These are phyloP conservation scores for Paradendryphiella salina DNA, from an alignment of 2,329 filamentous ascomycete species.

Conservation along the genomic window DNA sequence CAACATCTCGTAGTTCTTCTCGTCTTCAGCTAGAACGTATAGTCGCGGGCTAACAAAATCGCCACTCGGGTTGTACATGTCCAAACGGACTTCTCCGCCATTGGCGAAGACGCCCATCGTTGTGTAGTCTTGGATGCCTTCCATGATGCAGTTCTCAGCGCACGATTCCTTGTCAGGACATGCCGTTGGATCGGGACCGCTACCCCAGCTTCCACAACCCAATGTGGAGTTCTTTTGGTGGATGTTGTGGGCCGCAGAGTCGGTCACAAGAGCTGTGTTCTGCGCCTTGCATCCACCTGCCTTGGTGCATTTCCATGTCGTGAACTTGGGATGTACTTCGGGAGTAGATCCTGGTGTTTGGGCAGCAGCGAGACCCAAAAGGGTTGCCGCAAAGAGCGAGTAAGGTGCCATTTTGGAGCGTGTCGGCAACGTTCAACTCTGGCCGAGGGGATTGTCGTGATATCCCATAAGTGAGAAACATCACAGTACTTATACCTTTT, in stretches of 20 bases:
- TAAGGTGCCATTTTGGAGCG: slow-evolving; percentile 28
- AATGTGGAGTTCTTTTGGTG: slow-evolving; percentile 44
- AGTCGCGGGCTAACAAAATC: slow-evolving; percentile 56
- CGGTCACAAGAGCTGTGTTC: slow-evolving; percentile 56
- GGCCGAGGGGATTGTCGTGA: no score
- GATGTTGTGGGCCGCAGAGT: slow-evolving; percentile 54
- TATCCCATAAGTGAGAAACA: no score
- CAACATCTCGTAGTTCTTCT: slow-evolving; percentile 67
- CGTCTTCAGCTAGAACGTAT: slow-evolving; percentile 64
- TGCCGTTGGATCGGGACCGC: slow-evolving; percentile 46
- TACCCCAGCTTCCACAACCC: slow-evolving; percentile 43
- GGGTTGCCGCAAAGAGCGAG: slow-evolving; percentile 28
- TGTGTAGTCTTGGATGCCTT: slow-evolving; percentile 58
- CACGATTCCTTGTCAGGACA: slow-evolving; percentile 57
- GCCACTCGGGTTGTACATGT: slow-evolving; percentile 45
- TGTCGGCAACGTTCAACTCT: no score
- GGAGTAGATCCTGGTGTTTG: slow-evolving; percentile 39
- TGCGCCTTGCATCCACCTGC: slow-evolving; percentile 54
- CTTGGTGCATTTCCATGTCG: slow-evolving; percentile 58
- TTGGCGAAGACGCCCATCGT: slow-evolving; percentile 59
- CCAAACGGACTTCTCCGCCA: slow-evolving; percentile 55
- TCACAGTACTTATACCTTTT: no score
- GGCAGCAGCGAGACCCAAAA: slow-evolving; percentile 35
- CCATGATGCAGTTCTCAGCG: slow-evolving; percentile 60
- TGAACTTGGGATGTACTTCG: slow-evolving; percentile 57